Conservation (phyloP, 2,329 filamentous ascomycete genomes). For the Pseudogymnoascus sp. region DNA sequence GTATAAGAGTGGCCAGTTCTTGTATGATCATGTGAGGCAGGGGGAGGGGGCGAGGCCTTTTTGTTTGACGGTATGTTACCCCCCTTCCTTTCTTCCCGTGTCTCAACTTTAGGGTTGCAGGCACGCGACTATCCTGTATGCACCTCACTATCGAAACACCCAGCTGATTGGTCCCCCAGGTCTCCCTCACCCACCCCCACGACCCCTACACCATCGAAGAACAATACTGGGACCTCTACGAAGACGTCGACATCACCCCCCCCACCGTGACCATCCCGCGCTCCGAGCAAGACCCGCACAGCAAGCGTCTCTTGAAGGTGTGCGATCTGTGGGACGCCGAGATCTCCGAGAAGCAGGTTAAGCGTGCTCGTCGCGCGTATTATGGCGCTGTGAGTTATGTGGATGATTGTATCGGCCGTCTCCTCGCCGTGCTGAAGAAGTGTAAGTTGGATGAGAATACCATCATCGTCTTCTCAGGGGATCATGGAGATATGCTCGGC, state of each 20-base stretch:
- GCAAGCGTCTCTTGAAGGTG: constrained; percentile 75
- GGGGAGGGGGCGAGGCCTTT: constrained; percentile 68
- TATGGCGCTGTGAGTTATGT: constrained; percentile 92
- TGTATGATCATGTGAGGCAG: constrained; percentile 84
- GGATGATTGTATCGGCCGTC: constrained; percentile 80
- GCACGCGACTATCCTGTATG: not conserved
- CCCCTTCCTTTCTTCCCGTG: not conserved
- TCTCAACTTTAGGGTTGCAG: not conserved
- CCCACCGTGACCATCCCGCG: constrained; percentile 71
- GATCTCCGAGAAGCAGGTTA: constrained; percentile 78
- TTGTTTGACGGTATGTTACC: constrained; percentile 57
- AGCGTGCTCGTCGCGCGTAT: constrained; percentile 76
- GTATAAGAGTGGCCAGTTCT: constrained; percentile 79
- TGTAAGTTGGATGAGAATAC: constrained; percentile 77
- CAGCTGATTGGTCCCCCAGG: constrained; percentile 28
- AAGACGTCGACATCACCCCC: constrained; percentile 76
- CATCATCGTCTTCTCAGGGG: constrained; percentile 84
- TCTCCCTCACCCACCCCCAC: constrained; percentile 89
- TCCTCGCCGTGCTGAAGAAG: constrained; percentile 68
- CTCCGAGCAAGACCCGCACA: constrained; percentile 78
- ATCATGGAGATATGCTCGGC: constrained; percentile 93
- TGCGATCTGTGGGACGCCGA: constrained; percentile 79
- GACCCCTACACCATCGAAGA: constrained; percentile 91
- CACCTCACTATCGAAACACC: not conserved
- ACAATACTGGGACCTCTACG: constrained; percentile 89